Evolutionary conservation across 73 alveolate species (phyloP).

Genomic region (Paraurostyla sp.): DNA sequence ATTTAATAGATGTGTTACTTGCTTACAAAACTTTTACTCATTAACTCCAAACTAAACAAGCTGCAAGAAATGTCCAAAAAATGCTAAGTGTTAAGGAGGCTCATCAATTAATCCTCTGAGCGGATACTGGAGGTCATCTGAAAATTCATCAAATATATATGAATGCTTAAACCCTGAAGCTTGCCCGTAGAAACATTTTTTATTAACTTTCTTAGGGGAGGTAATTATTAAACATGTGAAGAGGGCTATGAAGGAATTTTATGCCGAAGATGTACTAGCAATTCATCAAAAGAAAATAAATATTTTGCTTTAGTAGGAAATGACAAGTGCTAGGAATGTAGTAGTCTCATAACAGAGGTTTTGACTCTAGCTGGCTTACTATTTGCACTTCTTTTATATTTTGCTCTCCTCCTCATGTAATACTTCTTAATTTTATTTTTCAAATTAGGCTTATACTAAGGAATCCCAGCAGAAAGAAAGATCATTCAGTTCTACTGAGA

Average conservation of each 20-base stretch:
- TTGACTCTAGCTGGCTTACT: not conserved
- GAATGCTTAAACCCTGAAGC: not conserved
- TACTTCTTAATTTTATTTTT: not conserved
- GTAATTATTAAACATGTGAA: not conserved
- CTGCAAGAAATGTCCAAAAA: not conserved
- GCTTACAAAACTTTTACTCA: too few species aligned
- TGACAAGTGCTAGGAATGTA: not conserved
- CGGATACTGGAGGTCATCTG: not conserved
- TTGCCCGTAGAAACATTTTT: not conserved
- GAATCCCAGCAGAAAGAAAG: slow-evolving; percentile 3
- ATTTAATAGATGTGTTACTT: too few species aligned
- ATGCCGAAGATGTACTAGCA: not conserved
- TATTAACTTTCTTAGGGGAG: not conserved
- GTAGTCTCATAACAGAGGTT: not conserved
- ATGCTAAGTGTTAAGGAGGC: not conserved
- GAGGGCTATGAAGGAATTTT: not conserved
- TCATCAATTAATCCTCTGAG: not conserved
- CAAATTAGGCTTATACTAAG: not conserved
- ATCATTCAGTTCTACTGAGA: not conserved
- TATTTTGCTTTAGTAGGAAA: not conserved
- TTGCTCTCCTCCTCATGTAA: not conserved
- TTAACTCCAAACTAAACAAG: too few species aligned
- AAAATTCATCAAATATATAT: not conserved
- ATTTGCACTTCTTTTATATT: not conserved
- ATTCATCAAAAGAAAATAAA: not conserved